These are phyloP conservation scores for Raddia distichophylla DNA, from an alignment of 176 grass and related monocot genomes.

Conservation along the genomic window DNA sequence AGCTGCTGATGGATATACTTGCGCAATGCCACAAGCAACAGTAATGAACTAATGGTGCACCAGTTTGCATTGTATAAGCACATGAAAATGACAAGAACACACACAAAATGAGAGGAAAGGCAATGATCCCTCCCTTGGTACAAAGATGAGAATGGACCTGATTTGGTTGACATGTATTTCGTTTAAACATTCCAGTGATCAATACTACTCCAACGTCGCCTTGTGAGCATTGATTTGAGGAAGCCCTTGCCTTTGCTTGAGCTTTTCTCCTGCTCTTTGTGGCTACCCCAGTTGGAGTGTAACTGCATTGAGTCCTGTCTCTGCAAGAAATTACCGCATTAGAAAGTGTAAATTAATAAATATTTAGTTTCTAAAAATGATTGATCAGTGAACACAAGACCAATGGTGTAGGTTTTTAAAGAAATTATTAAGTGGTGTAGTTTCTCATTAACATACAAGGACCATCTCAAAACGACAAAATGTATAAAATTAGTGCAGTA, in stretches of 20 bases:
- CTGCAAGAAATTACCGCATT: constrained; percentile 43
- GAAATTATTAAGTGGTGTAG: neutral
- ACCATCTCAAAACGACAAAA: neutral
- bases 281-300: constrained; percentile 48
- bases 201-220: constrained; percentile 83
- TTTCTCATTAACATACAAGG: neutral
- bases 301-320: constrained; percentile 57
- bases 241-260: constrained; percentile 74
- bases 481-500: neutral
- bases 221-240: constrained; percentile 77
- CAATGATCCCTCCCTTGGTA: neutral
- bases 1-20: constrained; percentile 28
- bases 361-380: neutral
- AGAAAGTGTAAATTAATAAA: too few species aligned
- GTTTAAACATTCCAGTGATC: constrained; percentile 26
- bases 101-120: neutral
- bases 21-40: constrained; percentile 3
- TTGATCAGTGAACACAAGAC: neutral
- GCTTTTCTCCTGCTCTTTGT: constrained; percentile 58
- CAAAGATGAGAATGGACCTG: neutral
- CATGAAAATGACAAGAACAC: neutral
- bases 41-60: too few species aligned
- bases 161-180: neutral
- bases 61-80: neutral
- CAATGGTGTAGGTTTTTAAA: neutral